Conservation (phyloP, 2,329 filamentous ascomycete genomes). For the Alternaria arbusti region DNA sequence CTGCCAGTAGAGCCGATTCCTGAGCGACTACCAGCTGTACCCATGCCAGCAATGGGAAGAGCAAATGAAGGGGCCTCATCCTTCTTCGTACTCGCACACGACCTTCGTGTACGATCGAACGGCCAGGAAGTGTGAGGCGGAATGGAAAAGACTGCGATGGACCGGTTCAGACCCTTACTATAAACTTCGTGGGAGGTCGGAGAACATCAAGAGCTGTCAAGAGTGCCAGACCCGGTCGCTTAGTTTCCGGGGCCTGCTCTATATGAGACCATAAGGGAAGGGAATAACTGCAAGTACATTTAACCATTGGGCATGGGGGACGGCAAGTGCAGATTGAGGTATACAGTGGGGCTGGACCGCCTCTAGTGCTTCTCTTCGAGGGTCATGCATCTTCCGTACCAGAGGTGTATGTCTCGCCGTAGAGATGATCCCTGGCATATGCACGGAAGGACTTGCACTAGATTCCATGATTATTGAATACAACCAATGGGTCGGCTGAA, state of each 20-base stretch:
- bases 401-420: slow-evolving; percentile 2
- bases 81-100: slow-evolving; percentile 5
- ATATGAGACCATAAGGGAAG: slow-evolving; percentile 8
- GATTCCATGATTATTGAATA: neutral
- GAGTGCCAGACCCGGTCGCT: neutral
- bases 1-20: slow-evolving; percentile 13
- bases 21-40: slow-evolving; percentile 22
- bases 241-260: slow-evolving; percentile 1
- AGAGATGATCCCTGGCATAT: slow-evolving; percentile 6
- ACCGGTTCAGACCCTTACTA: neutral
- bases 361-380: slow-evolving; percentile 6
- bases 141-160: neutral
- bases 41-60: slow-evolving; percentile 24
- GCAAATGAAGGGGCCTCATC: slow-evolving; percentile 24
- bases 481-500: slow-evolving; percentile 8
- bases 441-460: slow-evolving; percentile 8
- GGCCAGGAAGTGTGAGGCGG: neutral
- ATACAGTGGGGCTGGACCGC: slow-evolving; percentile 3
- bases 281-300: slow-evolving; percentile 2
- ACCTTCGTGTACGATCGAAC: neutral
- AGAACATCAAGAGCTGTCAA: slow-evolving; percentile 9
- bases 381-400: slow-evolving; percentile 4
- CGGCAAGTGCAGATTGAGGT: slow-evolving; percentile 6
- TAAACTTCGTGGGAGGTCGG: neutral
- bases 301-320: slow-evolving; percentile 4